Evolutionary conservation across 305 asterid genomes (phyloP), one percentile per base, ranked within the genome.

Genomic region (Rubia occidens): DNA sequence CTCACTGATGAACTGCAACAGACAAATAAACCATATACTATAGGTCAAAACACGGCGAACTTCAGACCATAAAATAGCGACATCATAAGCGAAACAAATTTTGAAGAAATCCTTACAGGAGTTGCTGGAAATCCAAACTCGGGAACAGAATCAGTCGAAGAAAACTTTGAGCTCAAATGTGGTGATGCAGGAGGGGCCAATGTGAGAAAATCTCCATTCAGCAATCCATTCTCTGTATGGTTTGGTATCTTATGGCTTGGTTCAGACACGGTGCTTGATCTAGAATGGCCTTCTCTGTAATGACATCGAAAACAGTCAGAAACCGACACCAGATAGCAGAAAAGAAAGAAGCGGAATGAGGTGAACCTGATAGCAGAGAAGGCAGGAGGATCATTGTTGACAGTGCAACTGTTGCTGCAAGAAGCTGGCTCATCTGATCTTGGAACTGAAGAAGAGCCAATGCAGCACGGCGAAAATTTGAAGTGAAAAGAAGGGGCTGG

Each of bases 131-230:
- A 18, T 66, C 78, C 77, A 24, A 75, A 42, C 51, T 75, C 80
- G 2, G 74, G 71, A 3, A 72, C 78, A 35, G 75, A 72, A 71
- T 65, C 64, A 26, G 62, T 72, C 11, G 59, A 53, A 26, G 44
- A 9, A 58, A 75, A 66, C 64, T 71, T 67, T 21, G 72, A 71
- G 71, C 65, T 74, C 29, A 53, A 64, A 55, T 74, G 72, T 9
- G 72, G 81, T 42, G 85, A 79, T 0, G 73, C 45, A 0, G 95
- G 97, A 82, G 97, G 97, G 59, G 91, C 96, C 82, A 91, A 70
- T n/a, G 91, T 75, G 69, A 89, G 87, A 69, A 91, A 87, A 69
- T 85, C 88, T 72, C 87, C 88, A 49, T 67, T 79, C 77, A 84
- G 79, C 77, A 26, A 71, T 82, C 65, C 80, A n/a, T 72, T 72